Evolutionary conservation across 805 yeast species (phyloP), one percentile per base, ranked within the genome.

Genomic region (Kluyveromyces starmeri): DNA sequence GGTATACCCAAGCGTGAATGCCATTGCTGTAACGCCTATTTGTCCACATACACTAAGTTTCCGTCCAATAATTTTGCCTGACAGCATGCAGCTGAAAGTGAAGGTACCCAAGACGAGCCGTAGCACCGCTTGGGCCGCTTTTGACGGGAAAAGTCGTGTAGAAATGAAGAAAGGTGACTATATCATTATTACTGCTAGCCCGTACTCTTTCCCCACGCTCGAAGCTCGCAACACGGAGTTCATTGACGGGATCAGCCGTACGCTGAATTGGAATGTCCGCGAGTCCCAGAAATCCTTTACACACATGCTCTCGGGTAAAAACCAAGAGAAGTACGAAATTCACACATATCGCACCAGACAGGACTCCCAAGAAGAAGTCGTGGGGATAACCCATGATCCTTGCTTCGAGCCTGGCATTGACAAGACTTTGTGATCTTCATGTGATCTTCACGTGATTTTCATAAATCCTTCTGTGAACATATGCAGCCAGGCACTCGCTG

Each of bases 21-120:
- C 95, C 7, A 83, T 88, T 20, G 77, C 86, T 37, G 86, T 89
- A 5, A 86, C 97, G 0, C 97, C 97, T 0, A 86, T 89, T 39
- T 89, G 97, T 54, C 96, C 97, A 1, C 97, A 89, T 53, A 85
- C 96, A 0, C 67, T 89, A 29, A 83, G 95, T 6, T 89, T 89
- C 62, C 68, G 97, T 45, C 97, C 97, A 3, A 81, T 89, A 36
- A 67, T 89, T 38, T 65, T 89, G 19, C 97, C 97, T 0, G 97
- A 89, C 56, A 82, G 92, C n/a, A 84, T 88, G 88, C 67, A 71
- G 17, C 61, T 89, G 39, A 79, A 75, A 47, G 81, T 89, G 4
- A 81, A 80, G 48, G 94, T 86, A 3, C 95, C 97, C 0, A 62
- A 75, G 35, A 71, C 69, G 37, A 79, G 95, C 27, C 64, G 98